Conservation (phyloP, 2,329 filamentous ascomycete species). For the Arthrobotrys pseudoclavata region DNA sequence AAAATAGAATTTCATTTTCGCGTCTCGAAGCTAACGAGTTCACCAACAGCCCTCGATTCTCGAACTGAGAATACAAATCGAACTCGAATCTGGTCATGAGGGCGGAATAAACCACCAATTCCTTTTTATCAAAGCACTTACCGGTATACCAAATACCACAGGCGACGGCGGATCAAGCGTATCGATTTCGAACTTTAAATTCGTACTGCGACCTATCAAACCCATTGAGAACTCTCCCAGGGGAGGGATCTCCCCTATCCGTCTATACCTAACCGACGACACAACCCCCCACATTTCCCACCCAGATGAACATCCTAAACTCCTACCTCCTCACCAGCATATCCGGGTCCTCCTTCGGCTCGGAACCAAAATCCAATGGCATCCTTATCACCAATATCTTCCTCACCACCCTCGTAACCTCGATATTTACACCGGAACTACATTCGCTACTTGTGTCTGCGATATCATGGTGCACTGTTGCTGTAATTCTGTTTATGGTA, state of each 20-base stretch:
- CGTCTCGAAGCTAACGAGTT: neutral
- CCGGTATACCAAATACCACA: neutral
- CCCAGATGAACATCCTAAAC: slow-evolving; percentile 55
- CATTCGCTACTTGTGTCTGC: slow-evolving; percentile 48
- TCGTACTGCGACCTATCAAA: slow-evolving; percentile 5
- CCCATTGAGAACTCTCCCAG: slow-evolving; percentile 8
- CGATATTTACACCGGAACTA: slow-evolving; percentile 49
- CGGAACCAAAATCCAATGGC: slow-evolving; percentile 32
- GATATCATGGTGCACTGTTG: slow-evolving; percentile 57
- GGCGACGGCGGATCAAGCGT: neutral
- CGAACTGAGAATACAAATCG: neutral
- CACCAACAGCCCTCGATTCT: slow-evolving; percentile 2
- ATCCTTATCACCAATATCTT: slow-evolving; percentile 43
- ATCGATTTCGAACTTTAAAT: slow-evolving; percentile 12
- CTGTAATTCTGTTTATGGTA: slow-evolving; percentile 46
- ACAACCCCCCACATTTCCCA: neutral
- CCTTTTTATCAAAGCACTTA: neutral
- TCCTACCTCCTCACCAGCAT: slow-evolving; percentile 53
- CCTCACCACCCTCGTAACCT: slow-evolving; percentile 40
- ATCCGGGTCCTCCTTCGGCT: slow-evolving; percentile 42
- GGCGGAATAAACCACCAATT: neutral
- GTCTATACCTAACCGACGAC: neutral
- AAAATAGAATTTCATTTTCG: neutral
- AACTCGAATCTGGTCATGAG: neutral
- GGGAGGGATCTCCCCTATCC: slow-evolving; percentile 20